phyloP scores from a whole-genome alignment of 257 asterid species.

The Cinchona pubescens region DNA sequence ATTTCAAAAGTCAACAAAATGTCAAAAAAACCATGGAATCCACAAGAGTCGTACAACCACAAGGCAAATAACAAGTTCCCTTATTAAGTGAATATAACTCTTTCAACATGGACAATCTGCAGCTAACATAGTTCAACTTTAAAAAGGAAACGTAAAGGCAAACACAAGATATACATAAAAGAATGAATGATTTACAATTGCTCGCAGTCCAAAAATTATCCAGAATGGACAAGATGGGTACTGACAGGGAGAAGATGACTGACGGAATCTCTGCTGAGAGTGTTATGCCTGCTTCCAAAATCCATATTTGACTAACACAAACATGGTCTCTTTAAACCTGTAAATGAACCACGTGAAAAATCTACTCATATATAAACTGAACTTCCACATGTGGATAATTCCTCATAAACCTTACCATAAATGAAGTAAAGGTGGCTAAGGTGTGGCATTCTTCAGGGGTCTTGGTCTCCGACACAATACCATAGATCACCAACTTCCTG shows the following conservation, averaged over 20 bases:
- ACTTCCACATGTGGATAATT: slow-evolving; percentile 67
- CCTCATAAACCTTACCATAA: slow-evolving; percentile 71
- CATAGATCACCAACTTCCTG: slow-evolving; percentile 69
- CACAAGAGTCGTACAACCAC: not conserved
- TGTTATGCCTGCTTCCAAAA: slow-evolving; percentile 15
- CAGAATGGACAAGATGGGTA: slow-evolving; percentile 8
- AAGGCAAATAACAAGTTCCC: not conserved
- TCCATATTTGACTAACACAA: not conserved
- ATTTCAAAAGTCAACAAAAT: not conserved
- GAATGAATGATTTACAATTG: slow-evolving; percentile 16
- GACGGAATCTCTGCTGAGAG: slow-evolving; percentile 10
- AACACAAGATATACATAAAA: slow-evolving; percentile 13
- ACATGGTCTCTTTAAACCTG: no score
- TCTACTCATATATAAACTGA: slow-evolving; percentile 73
- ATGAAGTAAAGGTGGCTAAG: slow-evolving; percentile 68
- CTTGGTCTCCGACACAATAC: slow-evolving; percentile 86
- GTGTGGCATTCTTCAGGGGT: slow-evolving; percentile 77
- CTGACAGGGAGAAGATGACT: slow-evolving; percentile 14
- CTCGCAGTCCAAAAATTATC: slow-evolving; percentile 12
- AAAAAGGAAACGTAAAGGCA: not conserved
- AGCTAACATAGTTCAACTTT: not conserved
- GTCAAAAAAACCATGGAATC: not conserved
- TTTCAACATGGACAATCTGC: not conserved
- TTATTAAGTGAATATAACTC: not conserved
- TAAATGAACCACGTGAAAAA: slow-evolving; percentile 5